Percentiles rank a stretch among this genome's conserved stretches.
phyloP scores from a whole-genome alignment of 768 basidiomycete species.

The Sistotremastrum suecicum region DNA sequence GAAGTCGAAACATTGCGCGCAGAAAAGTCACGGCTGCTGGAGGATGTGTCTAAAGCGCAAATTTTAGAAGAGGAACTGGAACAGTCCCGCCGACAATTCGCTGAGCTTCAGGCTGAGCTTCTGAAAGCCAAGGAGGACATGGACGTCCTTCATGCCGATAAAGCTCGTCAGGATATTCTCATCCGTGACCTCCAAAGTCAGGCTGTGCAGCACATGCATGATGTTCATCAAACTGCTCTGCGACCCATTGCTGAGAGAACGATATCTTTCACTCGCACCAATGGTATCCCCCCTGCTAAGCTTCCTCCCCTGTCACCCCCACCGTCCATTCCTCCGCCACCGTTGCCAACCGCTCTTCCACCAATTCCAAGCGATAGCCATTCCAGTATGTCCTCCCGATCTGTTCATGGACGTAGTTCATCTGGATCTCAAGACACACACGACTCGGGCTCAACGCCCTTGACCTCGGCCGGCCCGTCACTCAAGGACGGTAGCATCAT shows the following conservation, averaged over 20 bases:
- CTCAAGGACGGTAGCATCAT: slow-evolving; percentile 19
- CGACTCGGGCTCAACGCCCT: slow-evolving; percentile 44
- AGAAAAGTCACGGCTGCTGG: slow-evolving; percentile 48
- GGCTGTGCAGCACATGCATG: slow-evolving; percentile 33
- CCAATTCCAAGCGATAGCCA: slow-evolving; percentile 31
- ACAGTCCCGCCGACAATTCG: slow-evolving; percentile 57
- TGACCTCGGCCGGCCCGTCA: slow-evolving; percentile 23
- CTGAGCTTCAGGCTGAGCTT: slow-evolving; percentile 64
- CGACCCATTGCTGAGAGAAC: slow-evolving; percentile 37
- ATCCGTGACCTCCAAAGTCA: slow-evolving; percentile 73
- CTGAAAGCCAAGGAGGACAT: slow-evolving; percentile 75
- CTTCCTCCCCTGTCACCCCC: slow-evolving; percentile 82
- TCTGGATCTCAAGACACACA: slow-evolving; percentile 55
- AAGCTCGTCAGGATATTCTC: slow-evolving; percentile 47
- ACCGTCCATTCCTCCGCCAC: slow-evolving; percentile 75
- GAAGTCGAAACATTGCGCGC: slow-evolving; percentile 45
- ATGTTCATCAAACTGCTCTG: slow-evolving; percentile 33
- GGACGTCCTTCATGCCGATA: slow-evolving; percentile 62
- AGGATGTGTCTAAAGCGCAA: slow-evolving; percentile 63
- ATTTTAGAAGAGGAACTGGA: slow-evolving; percentile 65
- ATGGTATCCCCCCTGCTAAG: slow-evolving; percentile 54
- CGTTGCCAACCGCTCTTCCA: slow-evolving; percentile 40
- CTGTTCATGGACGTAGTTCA: slow-evolving; percentile 36
- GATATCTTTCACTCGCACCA: slow-evolving; percentile 37
- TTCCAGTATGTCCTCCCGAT: slow-evolving; percentile 48